Percentiles rank a stretch among this genome's conserved stretches.
phyloP scores from a whole-genome alignment of 345 rosid species.

The Eucalyptus brandiana region DNA sequence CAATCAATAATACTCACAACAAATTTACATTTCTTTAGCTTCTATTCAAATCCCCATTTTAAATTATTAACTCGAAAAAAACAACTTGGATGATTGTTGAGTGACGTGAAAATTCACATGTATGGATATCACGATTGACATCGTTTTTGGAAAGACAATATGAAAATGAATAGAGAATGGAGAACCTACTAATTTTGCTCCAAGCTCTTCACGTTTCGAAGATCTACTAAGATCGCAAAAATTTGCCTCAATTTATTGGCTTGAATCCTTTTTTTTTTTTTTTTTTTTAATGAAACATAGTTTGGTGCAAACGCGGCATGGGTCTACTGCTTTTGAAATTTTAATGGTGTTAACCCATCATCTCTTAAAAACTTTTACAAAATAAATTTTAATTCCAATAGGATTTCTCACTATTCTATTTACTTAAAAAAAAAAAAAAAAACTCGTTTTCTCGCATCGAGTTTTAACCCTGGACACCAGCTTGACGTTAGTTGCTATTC shows the following conservation, averaged over 20 bases:
- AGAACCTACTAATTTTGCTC: not conserved
- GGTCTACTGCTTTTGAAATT: not conserved
- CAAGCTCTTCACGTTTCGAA: not conserved
- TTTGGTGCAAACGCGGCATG: not conserved
- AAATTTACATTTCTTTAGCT: too few species aligned
- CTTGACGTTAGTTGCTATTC: not conserved
- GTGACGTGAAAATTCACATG: fast-evolving
- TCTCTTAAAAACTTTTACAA: not conserved
- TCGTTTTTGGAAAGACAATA: fast-evolving
- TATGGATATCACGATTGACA: fast-evolving
- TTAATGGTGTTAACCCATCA: not conserved
- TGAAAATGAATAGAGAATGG: not conserved
- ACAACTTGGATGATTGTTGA: fast-evolving
- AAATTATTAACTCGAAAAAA: too few species aligned
- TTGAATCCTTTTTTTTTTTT: fast-evolving
- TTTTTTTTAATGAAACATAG: not conserved
- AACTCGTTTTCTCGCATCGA: not conserved
- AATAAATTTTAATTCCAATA: not conserved
- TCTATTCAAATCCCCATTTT: not conserved
- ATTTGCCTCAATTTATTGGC: too few species aligned
- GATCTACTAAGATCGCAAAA: not conserved
- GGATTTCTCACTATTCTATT: not conserved
- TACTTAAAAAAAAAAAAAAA: not conserved
- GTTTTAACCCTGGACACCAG: not conserved
- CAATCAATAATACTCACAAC: fast-evolving